Conservation (phyloP, 441 rosid genomes). For the Adansonia rubrostipa region DNA sequence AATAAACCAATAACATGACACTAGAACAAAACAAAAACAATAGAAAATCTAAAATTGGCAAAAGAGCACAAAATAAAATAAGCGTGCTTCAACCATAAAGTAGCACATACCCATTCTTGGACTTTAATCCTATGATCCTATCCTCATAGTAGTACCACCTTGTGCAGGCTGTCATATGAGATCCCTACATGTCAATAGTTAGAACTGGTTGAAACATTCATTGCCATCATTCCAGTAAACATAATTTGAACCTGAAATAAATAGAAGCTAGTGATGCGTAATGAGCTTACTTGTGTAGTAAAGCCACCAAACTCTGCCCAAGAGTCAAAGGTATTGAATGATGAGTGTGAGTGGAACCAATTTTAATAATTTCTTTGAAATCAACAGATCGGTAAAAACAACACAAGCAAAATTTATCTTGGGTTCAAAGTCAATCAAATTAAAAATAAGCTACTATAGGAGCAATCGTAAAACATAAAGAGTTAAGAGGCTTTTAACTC, state of each 20-base stretch:
- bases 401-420: conserved; percentile 15
- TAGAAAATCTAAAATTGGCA: not conserved
- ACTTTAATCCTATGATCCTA: conserved; percentile 95
- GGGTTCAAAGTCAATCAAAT: not conserved
- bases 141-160: conserved; percentile 97
- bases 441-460: not conserved
- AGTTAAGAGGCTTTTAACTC: not conserved
- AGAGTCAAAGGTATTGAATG: conserved; percentile 97
- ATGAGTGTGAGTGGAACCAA: conserved; percentile 95
- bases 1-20: not conserved
- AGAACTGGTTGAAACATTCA: not conserved
- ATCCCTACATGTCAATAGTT: not conserved
- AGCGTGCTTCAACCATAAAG: conserved; percentile 8
- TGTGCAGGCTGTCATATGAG: conserved; percentile 75
- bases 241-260: not conserved
- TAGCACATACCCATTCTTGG: conserved; percentile 80
- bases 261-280: conserved; percentile 16
- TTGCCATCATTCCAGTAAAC: not conserved
- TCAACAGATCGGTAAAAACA: conserved; percentile 56
- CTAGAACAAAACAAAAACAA: not conserved
- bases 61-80: not conserved
- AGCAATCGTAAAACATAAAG: conserved; percentile 14
- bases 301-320: conserved; percentile 97
- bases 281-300: conserved; percentile 67
- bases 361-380: conserved; percentile 88